Evolutionary conservation across 2,329 filamentous ascomycete species (phyloP), one percentile per base, ranked within the genome.

Genomic region (Albophoma yamanashiensis): DNA sequence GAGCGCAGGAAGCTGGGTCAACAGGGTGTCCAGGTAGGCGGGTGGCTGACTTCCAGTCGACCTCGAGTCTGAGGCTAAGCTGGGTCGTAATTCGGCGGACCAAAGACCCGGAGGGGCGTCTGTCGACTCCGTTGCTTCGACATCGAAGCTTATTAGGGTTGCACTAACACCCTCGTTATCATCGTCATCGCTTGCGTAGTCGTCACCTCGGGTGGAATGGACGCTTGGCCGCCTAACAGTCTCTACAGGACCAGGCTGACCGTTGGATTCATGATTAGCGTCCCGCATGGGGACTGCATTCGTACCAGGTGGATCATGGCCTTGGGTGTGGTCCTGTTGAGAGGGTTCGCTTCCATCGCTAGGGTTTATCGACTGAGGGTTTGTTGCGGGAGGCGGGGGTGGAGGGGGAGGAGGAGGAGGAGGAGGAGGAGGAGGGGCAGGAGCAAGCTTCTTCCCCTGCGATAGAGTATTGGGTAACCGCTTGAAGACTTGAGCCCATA

Each of bases 91-190:
- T 66, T 86, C 83, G 15, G 83, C 82, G 4, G 80, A 82, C 83
- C 83, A 86, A 1, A 82, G 68, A 17, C 80, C 82, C 1, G 78
- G 73, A 1, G 79, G 78, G 3, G 76, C 75, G 56, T 82, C 79
- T 3, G 74, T 76, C 0, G 80, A 74, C 55, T 84, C 82, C 4
- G 77, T 79, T 0, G 82, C 79, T 63, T 86, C 83, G 36, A 85
- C 82, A 60, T 86, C 83, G 60, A 86, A 85, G 63, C 81, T 84
- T 58, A 86, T 84, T 6, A 85, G 71, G 0, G 82, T 84, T 1
- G 82, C 78, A 59, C 78, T 82, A 31, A 84, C 73, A 56, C 79
- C 75, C 56, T 83, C 82, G 17, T 79, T 74, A 20, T 82, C 82
- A 56, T 84, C 82, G 58, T 85, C 82, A 55, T 85, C 83, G 15